phyloP scores from a whole-genome alignment of 2,329 filamentous ascomycete species.

The Keithomyces neogunnii region DNA sequence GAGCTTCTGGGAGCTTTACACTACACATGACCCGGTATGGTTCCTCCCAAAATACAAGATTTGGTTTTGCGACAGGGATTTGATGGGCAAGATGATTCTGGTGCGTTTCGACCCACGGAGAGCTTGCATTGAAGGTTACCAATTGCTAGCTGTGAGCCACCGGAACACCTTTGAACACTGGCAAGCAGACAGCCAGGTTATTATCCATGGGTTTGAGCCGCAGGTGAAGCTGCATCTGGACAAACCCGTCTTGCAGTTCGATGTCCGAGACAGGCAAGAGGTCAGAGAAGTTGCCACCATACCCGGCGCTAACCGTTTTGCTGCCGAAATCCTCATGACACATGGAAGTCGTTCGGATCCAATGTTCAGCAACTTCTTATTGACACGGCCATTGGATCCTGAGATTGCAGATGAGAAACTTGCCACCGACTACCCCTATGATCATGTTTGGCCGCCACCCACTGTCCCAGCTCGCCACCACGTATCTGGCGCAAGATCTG shows the following conservation, averaged over 20 bases:
- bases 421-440: constrained; percentile 31
- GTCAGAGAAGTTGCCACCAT: constrained; percentile 12
- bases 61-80: constrained; percentile 73
- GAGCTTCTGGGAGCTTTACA: constrained; percentile 64
- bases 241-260: constrained; percentile 58
- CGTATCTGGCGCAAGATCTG: constrained; percentile 26
- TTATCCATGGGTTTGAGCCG: constrained; percentile 67
- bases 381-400: constrained; percentile 44
- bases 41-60: constrained; percentile 72
- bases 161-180: constrained; percentile 51
- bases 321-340: constrained; percentile 44
- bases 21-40: constrained; percentile 72
- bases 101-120: constrained; percentile 65
- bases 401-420: constrained; percentile 24
- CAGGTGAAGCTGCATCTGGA: constrained; percentile 64
- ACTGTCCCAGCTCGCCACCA: constrained; percentile 57
- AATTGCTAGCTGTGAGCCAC: constrained; percentile 58
- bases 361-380: constrained; percentile 59
- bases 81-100: constrained; percentile 67
- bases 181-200: constrained; percentile 54
- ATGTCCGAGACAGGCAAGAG: constrained; percentile 15
- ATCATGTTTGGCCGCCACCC: constrained; percentile 66
- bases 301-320: constrained; percentile 30
- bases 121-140: constrained; percentile 73
- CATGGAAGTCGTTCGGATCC: constrained; percentile 35